A percentile compares a stretch with the other conserved stretches of the same genome.
Evolutionary conservation across 2,329 filamentous ascomycete genomes (phyloP).

Genomic region (Colletotrichum tamarilloi): DNA sequence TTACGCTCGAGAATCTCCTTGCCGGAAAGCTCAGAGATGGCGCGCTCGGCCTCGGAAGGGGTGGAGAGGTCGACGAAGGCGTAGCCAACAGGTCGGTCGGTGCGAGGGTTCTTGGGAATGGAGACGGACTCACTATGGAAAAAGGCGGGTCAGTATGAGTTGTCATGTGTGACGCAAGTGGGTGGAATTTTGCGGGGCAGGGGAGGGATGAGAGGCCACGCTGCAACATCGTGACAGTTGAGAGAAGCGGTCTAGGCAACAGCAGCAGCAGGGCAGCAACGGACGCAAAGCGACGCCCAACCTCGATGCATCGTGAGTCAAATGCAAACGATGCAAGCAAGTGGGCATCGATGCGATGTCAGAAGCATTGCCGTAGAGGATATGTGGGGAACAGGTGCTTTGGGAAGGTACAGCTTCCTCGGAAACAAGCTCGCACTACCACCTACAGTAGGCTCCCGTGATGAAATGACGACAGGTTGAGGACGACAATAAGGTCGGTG

Average conservation of each 20-base stretch:
- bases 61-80: slow-evolving; percentile 98
- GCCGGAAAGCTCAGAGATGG: slow-evolving; percentile 94
- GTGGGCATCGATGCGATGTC: background rate
- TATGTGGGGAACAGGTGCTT: background rate
- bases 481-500: background rate
- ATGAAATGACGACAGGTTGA: background rate
- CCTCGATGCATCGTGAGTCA: background rate
- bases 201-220: slow-evolving; percentile 32
- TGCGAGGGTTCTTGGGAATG: slow-evolving; percentile 99
- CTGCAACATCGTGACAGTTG: slow-evolving; percentile 23
- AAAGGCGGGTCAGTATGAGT: slow-evolving; percentile 35
- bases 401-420: background rate
- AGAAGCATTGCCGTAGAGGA: background rate
- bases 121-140: slow-evolving; percentile 89
- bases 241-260: slow-evolving; percentile 24
- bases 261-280: background rate
- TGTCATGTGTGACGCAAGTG: slow-evolving; percentile 34
- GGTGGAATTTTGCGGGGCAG: slow-evolving; percentile 33
- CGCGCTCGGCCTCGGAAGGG: slow-evolving; percentile 92
- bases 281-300: background rate
- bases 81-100: slow-evolving; percentile 97
- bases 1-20: slow-evolving; percentile 98
- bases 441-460: slow-evolving; percentile 3
- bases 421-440: background rate
- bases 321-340: background rate